Percentiles rank a stretch among this genome's conserved stretches.
phyloP scores from a whole-genome alignment of 331 rosid species.

The Malus hybrid region DNA sequence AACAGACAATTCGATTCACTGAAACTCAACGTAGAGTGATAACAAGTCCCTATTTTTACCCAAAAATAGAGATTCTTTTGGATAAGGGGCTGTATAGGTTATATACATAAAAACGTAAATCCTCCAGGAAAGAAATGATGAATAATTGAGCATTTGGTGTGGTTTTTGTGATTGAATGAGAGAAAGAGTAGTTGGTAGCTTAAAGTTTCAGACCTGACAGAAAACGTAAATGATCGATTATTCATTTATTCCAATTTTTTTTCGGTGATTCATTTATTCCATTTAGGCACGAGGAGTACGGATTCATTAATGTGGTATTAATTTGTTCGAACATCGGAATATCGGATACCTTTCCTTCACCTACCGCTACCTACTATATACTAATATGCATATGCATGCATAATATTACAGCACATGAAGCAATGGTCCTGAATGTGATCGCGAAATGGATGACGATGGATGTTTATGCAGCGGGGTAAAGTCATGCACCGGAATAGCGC shows the following conservation, averaged over 20 bases:
- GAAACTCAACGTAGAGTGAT: too few species aligned
- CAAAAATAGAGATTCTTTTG: too few species aligned
- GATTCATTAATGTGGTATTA: too few species aligned
- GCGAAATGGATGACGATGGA: too few species aligned
- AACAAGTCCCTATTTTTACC: too few species aligned
- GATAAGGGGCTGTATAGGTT: neutral
- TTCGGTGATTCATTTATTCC: neutral
- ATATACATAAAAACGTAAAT: neutral
- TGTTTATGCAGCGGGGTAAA: too few species aligned
- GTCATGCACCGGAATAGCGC: too few species aligned
- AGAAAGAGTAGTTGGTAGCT: neutral
- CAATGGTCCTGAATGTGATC: too few species aligned
- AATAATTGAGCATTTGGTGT: neutral
- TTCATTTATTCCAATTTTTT: neutral
- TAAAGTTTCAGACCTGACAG: neutral
- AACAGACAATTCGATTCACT: accelerated
- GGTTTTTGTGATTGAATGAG: neutral
- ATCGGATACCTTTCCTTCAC: neutral
- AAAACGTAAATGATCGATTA: neutral
- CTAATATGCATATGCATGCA: neutral
- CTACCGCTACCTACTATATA: neutral
- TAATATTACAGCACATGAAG: too few species aligned
- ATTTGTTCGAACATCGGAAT: neutral
- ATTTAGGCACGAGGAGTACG: too few species aligned
- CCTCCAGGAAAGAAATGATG: neutral